Percentiles rank a stretch among this genome's conserved stretches.
phyloP scores from a whole-genome alignment of 2,329 filamentous ascomycete genomes.

The Calonectria fujianensis region DNA sequence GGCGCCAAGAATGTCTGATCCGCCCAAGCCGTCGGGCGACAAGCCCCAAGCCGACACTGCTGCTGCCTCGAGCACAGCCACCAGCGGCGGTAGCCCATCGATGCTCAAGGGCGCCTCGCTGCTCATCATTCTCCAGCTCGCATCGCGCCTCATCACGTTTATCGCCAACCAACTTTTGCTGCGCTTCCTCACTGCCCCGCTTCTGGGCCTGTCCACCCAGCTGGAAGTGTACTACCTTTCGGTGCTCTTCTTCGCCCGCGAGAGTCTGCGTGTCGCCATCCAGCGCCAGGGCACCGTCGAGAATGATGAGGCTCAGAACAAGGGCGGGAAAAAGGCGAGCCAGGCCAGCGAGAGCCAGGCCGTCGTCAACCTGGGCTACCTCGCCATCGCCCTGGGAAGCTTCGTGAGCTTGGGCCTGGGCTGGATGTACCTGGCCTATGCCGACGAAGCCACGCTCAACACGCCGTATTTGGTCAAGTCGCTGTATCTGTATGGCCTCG shows the following conservation, averaged over 20 bases:
- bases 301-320: slow-evolving; percentile 18
- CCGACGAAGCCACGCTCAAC: slow-evolving; percentile 67
- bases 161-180: slow-evolving; percentile 93
- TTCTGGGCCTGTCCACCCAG: slow-evolving; percentile 91
- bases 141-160: slow-evolving; percentile 92
- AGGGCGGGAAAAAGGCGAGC: slow-evolving; percentile 29
- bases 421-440: slow-evolving; percentile 78
- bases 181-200: slow-evolving; percentile 88
- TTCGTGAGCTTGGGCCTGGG: slow-evolving; percentile 79
- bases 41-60: background rate
- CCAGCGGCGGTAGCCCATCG: slow-evolving; percentile 49
- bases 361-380: slow-evolving; percentile 90
- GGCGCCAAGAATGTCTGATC: slow-evolving; percentile 5
- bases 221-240: slow-evolving; percentile 95
- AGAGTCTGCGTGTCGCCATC: slow-evolving; percentile 92
- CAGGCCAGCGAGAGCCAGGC: slow-evolving; percentile 76
- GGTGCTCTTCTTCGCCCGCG: slow-evolving; percentile 94
- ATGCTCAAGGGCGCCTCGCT: slow-evolving; percentile 84
- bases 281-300: slow-evolving; percentile 78
- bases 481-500: slow-evolving; percentile 73
- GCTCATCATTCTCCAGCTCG: slow-evolving; percentile 90
- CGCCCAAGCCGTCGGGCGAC: background rate
- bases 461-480: slow-evolving; percentile 78
- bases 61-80: slow-evolving; percentile 9
- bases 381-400: slow-evolving; percentile 82